A percentile compares a stretch with the other conserved stretches of the same genome.
phyloP scores from a whole-genome alignment of 2,329 filamentous ascomycete genomes.

The Dothidotthia symphoricarpi region DNA sequence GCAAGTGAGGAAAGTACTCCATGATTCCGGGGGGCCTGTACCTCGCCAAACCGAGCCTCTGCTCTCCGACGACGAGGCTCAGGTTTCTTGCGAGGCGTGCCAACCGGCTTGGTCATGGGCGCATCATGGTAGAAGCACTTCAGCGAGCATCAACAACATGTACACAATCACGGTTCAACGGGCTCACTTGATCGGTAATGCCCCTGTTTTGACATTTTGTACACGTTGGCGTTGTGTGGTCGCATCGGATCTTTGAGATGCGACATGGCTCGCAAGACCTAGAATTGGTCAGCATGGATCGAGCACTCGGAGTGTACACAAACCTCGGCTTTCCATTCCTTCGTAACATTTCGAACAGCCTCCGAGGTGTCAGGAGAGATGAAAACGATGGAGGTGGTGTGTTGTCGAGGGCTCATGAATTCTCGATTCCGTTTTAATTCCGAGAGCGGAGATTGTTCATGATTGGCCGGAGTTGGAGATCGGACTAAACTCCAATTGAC shows the following conservation, averaged over 20 bases:
- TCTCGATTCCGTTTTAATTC: neutral
- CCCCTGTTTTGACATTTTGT: constrained; percentile 35
- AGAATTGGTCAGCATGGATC: constrained; percentile 14
- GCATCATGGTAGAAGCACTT: constrained; percentile 41
- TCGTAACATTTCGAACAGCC: constrained; percentile 26
- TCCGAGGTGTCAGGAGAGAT: neutral
- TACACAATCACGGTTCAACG: neutral
- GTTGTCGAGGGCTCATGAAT: neutral
- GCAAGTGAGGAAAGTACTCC: constrained; percentile 23
- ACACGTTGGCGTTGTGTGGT: constrained; percentile 37
- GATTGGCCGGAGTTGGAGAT: too few species aligned
- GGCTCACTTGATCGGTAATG: constrained; percentile 34
- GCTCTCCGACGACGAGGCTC: constrained; percentile 30
- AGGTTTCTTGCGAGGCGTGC: constrained; percentile 37
- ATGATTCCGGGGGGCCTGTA: constrained; percentile 12
- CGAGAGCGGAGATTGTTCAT: neutral
- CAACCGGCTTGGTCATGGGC: constrained; percentile 39
- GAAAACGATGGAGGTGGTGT: too few species aligned
- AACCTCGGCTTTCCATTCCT: constrained; percentile 40
- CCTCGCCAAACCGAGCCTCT: constrained; percentile 16
- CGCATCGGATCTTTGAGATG: constrained; percentile 38
- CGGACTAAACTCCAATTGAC: neutral
- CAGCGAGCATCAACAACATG: constrained; percentile 6
- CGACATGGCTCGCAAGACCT: constrained; percentile 40
- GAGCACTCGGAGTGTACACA: constrained; percentile 9